Conservation (phyloP, 2,329 filamentous ascomycete species). For the Aspergillus sp. region DNA sequence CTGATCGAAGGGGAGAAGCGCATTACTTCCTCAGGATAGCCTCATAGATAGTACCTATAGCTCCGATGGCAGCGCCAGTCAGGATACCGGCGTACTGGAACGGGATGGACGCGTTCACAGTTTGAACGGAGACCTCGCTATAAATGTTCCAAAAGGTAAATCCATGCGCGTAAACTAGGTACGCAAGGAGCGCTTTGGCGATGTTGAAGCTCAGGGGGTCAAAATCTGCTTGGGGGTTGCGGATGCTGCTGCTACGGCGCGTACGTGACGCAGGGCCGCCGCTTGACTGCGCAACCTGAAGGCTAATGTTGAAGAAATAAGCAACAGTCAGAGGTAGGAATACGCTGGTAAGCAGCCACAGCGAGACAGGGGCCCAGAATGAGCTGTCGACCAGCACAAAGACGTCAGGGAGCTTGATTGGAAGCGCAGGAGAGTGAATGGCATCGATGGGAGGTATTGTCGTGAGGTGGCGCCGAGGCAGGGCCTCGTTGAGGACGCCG, state of each 20-base stretch:
- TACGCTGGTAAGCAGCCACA: conserved; percentile 76
- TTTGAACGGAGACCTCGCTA: conserved; percentile 40
- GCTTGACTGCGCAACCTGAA: conserved; percentile 46
- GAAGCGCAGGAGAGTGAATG: conserved; percentile 61
- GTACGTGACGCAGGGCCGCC: conserved; percentile 31
- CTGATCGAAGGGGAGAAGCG: conserved; percentile 1
- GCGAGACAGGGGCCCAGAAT: conserved; percentile 82
- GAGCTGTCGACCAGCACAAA: conserved; percentile 74
- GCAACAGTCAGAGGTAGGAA: conserved; percentile 72
- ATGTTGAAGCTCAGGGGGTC: conserved; percentile 93
- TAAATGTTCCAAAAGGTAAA: conserved; percentile 46
- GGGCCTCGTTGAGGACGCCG: conserved; percentile 70
- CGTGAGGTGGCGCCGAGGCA: conserved; percentile 74
- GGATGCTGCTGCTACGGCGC: conserved; percentile 23
- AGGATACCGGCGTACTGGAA: conserved; percentile 46
- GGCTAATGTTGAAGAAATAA: conserved; percentile 89
- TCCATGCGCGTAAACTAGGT: conserved; percentile 71
- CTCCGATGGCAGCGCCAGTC: conserved; percentile 47
- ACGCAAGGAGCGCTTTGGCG: conserved; percentile 79
- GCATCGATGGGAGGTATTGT: conserved; percentile 67
- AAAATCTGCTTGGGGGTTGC: conserved; percentile 47
- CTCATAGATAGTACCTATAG: conserved; percentile 50
- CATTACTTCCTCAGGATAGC: conserved; percentile 49
- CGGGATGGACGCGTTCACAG: conserved; percentile 44
- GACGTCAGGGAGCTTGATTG: conserved; percentile 76